These are phyloP conservation scores for Sutorius eximius DNA, from an alignment of 1,284 basidiomycete species.

Conservation along the genomic window DNA sequence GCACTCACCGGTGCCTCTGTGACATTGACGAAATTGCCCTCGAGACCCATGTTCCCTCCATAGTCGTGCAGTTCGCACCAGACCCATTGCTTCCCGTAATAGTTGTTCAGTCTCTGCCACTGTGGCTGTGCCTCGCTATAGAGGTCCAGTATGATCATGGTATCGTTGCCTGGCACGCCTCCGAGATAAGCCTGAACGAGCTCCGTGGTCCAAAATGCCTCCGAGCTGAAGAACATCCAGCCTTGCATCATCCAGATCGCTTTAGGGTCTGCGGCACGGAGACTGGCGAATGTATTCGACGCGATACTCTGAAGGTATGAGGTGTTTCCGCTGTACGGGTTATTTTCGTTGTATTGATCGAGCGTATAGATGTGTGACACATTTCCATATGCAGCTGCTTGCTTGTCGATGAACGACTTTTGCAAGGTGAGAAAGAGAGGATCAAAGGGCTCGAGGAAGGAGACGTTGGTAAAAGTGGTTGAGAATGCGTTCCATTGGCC, in stretches of 20 bases:
- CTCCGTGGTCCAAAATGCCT: constrained; percentile 42
- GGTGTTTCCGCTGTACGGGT: constrained; percentile 38
- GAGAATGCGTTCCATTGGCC: constrained; percentile 41
- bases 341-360: constrained; percentile 49
- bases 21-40: constrained; percentile 41
- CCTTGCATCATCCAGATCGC: constrained; percentile 48
- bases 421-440: constrained; percentile 41
- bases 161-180: constrained; percentile 38
- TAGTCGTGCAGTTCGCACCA: constrained; percentile 47
- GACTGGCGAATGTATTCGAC: constrained; percentile 37
- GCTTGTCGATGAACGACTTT: constrained; percentile 43
- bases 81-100: constrained; percentile 45
- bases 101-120: constrained; percentile 42
- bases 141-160: constrained; percentile 45
- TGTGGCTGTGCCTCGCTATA: constrained; percentile 43
- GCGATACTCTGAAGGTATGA: constrained; percentile 40
- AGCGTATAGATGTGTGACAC: constrained; percentile 45
- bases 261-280: constrained; percentile 41
- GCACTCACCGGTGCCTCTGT: constrained; percentile 37
- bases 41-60: constrained; percentile 45
- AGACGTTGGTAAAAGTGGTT: constrained; percentile 35
- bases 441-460: constrained; percentile 46
- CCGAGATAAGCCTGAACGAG: constrained; percentile 42
- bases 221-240: constrained; percentile 43
- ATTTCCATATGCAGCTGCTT: constrained; percentile 40